Evolutionary conservation across 768 basidiomycete species (phyloP), one percentile per base, ranked within the genome.

Genomic region (Kwoniella botswanensis): DNA sequence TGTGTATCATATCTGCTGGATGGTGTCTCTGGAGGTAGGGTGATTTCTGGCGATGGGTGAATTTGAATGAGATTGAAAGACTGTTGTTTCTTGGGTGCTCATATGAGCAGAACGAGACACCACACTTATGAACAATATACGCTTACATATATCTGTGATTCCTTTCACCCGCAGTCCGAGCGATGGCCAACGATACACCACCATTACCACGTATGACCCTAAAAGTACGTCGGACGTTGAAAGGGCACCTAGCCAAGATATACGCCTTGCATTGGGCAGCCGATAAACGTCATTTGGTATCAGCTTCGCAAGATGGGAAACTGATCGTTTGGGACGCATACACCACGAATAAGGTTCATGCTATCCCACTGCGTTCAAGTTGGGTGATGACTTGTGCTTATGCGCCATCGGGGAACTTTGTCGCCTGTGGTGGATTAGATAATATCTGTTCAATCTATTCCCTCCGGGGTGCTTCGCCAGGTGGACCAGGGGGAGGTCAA

Each of bases 371-470:
- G 58, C 91, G 96, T 63, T 97, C 94, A 57, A 94, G 93, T 82
- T 99, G 96, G 96, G 96, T 99, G 85, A 99, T 99, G 96, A 99
- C 96, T 63, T 99, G 96, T 83, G 96, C 96, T 62, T 98, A 98
- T 85, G 91, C 97, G 22, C 96, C 97, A 4, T 93, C 93, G 18
- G 96, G 97, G 61, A 95, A 93, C 84, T 97, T 92, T 75, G 97
- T 99, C 73, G 97, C 97, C 44, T 98, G 97, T 78, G 96, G 97
- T 85, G 96, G 96, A 84, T 88, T 99, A 68, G 96, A 99, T 86
- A 99, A 99, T 84, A 98, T 98, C 63, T 99, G 96, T 85, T 96
- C 94, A 64, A 94, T 99, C 82, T 99, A 99, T 86, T 95, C 93
- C 83, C 86, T 98, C 71, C 90, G 93, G 80, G 91, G 90, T 76